Conservation (phyloP, 306 rosid species). For the Quercus wislizeni region DNA sequence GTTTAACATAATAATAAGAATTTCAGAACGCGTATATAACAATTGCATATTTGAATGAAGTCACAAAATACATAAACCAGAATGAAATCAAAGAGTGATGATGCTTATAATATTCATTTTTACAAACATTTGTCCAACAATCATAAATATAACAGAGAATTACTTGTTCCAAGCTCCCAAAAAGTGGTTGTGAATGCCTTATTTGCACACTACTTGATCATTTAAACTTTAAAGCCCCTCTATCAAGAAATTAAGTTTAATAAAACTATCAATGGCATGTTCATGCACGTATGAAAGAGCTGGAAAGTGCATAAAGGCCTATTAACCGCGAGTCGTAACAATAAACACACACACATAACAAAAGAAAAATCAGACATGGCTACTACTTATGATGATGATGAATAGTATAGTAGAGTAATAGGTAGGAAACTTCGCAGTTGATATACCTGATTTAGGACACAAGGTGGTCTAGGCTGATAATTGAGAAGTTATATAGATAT, state of each 20-base stretch:
- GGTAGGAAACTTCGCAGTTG: background rate
- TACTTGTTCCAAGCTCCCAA: too few species aligned
- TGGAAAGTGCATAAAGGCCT: too few species aligned
- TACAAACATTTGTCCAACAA: background rate
- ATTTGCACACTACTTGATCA: background rate
- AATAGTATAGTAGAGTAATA: background rate
- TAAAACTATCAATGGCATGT: too few species aligned
- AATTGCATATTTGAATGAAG: background rate
- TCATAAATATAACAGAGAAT: too few species aligned
- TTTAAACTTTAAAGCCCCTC: too few species aligned
- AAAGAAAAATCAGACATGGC: background rate
- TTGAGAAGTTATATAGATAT: background rate
- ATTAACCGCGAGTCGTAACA: too few species aligned
- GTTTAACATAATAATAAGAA: background rate
- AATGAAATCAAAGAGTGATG: background rate
- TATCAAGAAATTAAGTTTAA: too few species aligned
- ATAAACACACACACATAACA: background rate
- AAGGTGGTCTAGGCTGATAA: background rate
- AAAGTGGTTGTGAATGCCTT: background rate
- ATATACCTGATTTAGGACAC: background rate
- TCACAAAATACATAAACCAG: background rate
- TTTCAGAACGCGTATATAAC: background rate
- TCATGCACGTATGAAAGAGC: too few species aligned
- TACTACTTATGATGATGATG: too few species aligned
- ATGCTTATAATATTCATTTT: background rate